Conservation (phyloP, 208 protist species). For the Wallacemonas rigidus region DNA sequence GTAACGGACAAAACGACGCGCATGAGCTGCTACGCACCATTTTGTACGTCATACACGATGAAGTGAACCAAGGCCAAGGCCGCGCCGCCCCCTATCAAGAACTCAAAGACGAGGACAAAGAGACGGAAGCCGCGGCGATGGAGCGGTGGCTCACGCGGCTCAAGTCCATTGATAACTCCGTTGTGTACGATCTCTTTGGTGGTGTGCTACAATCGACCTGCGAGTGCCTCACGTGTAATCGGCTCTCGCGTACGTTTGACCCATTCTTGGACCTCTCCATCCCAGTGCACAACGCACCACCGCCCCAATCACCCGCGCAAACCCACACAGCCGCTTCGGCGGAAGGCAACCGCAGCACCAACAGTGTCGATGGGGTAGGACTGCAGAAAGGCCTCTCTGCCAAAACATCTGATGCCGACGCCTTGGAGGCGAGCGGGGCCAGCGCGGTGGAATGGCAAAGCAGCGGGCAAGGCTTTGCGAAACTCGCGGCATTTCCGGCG, state of each 20-base stretch:
- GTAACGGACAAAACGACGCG: constrained; percentile 84
- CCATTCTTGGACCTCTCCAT: constrained; percentile 79
- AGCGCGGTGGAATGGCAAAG: background rate
- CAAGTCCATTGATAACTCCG: constrained; percentile 51
- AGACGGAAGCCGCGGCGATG: constrained; percentile 48
- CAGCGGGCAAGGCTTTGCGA: constrained; percentile 4
- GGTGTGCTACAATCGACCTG: constrained; percentile 57
- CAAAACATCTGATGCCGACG: constrained; percentile 1
- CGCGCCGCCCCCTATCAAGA: constrained; percentile 40
- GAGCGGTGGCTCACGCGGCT: constrained; percentile 59
- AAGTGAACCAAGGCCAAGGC: constrained; percentile 62
- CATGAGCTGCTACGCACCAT: constrained; percentile 92
- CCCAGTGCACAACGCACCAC: constrained; percentile 29
- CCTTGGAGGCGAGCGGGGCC: background rate
- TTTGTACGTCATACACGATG: constrained; percentile 87
- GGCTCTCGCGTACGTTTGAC: constrained; percentile 70
- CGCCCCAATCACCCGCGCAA: background rate
- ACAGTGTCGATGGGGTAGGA: background rate
- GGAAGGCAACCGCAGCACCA: background rate
- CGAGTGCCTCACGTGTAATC: constrained; percentile 50
- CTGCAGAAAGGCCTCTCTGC: background rate
- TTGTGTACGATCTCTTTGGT: constrained; percentile 85
- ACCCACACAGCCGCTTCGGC: background rate
- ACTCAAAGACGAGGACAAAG: constrained; percentile 58
- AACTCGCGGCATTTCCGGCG: background rate